Evolutionary conservation across 2,329 filamentous ascomycete species (phyloP).

Genomic region (Neonectria ditissima): DNA sequence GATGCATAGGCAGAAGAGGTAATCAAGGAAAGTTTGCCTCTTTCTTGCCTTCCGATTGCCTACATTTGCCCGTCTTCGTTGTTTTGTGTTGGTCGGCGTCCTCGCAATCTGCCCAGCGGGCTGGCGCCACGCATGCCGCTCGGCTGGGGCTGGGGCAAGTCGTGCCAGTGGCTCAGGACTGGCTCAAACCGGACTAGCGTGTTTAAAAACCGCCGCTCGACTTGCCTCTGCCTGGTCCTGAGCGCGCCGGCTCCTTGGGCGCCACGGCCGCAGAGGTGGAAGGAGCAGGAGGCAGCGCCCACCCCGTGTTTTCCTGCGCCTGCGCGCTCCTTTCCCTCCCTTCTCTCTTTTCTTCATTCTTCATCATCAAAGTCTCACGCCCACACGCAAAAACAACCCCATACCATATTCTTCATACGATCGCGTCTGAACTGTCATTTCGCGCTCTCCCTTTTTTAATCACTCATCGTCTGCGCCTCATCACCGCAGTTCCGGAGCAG

Average conservation of each 20-base stretch:
- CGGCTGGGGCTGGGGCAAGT: constrained; percentile 24
- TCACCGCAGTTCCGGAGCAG: constrained; percentile 19
- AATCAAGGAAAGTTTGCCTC: neutral
- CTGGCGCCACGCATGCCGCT: constrained; percentile 28
- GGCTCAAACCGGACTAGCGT: constrained; percentile 31
- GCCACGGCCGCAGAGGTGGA: constrained; percentile 30
- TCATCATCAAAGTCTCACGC: constrained; percentile 34
- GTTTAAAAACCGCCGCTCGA: constrained; percentile 24
- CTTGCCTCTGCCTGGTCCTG: constrained; percentile 23
- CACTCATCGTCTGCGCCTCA: constrained; percentile 20
- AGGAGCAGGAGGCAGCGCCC: constrained; percentile 38
- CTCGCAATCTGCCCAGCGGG: constrained; percentile 23
- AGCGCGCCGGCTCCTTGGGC: constrained; percentile 25
- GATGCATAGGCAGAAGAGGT: neutral
- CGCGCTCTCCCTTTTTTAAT: constrained; percentile 34
- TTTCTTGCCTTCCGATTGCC: neutral
- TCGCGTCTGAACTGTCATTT: constrained; percentile 29
- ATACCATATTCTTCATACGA: constrained; percentile 27
- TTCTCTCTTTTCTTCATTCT: constrained; percentile 26
- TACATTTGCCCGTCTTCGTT: neutral
- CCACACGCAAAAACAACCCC: constrained; percentile 39
- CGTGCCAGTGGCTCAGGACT: constrained; percentile 36
- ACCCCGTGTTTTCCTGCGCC: constrained; percentile 44
- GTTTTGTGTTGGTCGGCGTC: constrained; percentile 8
- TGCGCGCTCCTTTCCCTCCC: constrained; percentile 22